These are phyloP conservation scores for Parathielavia hyrcaniae DNA, from an alignment of 495 filamentous ascomycete genomes.

Conservation along the genomic window DNA sequence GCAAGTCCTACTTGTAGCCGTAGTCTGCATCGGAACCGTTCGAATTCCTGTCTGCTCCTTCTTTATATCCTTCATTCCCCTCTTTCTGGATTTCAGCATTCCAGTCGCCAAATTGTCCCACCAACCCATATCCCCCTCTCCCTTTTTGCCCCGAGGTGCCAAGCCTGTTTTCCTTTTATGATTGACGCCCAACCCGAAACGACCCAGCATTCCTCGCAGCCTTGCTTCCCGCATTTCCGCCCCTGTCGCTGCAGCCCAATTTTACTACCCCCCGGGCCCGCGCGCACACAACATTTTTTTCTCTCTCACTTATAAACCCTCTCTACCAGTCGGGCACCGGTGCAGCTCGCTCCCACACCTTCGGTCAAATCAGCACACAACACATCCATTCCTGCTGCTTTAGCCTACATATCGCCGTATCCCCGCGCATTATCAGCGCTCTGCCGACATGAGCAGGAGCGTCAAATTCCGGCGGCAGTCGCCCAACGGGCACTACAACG, in stretches of 20 bases:
- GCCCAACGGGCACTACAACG: constrained; percentile 24
- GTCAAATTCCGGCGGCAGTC: constrained; percentile 33
- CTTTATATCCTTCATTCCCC: constrained; percentile 9
- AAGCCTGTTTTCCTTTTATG: constrained; percentile 20
- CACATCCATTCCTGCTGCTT: constrained; percentile 33
- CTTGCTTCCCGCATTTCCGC: constrained; percentile 22
- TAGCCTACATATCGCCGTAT: constrained; percentile 25
- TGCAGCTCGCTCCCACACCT: constrained; percentile 29
- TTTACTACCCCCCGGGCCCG: constrained; percentile 22
- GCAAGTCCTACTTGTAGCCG: constrained; percentile 2
- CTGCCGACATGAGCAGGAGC: constrained; percentile 31
- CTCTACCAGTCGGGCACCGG: constrained; percentile 31
- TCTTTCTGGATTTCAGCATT: constrained; percentile 3
- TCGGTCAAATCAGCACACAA: constrained; percentile 40
- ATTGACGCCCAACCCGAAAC: constrained; percentile 34
- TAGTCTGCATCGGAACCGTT: background rate
- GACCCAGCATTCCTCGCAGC: constrained; percentile 22
- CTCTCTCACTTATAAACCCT: constrained; percentile 27
- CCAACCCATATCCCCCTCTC: constrained; percentile 27
- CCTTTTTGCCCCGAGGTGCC: constrained; percentile 18
- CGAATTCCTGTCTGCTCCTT: background rate
- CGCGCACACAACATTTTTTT: constrained; percentile 25
- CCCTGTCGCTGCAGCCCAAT: constrained; percentile 25
- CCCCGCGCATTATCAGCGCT: constrained; percentile 16
- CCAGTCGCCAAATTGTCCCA: background rate